phyloP scores from a whole-genome alignment of 257 asterid species.

The Capsicum baccatum region DNA sequence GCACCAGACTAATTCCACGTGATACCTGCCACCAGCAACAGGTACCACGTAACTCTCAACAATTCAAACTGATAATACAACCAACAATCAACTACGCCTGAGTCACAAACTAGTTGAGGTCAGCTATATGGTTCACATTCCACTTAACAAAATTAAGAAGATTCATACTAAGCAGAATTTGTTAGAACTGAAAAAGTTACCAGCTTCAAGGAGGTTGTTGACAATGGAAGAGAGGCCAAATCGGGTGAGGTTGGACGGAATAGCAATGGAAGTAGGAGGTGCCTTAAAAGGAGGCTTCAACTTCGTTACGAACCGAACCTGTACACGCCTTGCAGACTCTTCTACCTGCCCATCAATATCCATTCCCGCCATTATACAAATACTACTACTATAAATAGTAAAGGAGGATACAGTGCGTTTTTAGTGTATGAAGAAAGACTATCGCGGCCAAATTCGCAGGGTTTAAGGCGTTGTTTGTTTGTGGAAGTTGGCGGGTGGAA shows the following conservation, averaged over 20 bases:
- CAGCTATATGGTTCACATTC: background rate
- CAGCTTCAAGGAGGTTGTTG: slow-evolving; percentile 67
- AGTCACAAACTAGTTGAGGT: background rate
- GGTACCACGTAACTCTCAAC: no score
- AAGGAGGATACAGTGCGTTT: background rate
- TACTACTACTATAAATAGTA: no score
- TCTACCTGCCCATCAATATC: slow-evolving; percentile 54
- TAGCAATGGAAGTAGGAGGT: slow-evolving; percentile 64
- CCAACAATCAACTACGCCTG: background rate
- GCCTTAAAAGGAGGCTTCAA: slow-evolving; percentile 58
- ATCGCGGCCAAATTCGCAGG: slow-evolving; percentile 11
- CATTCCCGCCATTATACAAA: slow-evolving; percentile 37
- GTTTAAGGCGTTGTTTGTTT: slow-evolving; percentile 8
- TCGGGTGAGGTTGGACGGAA: slow-evolving; percentile 78
- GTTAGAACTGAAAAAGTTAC: slow-evolving; percentile 33
- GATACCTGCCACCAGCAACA: no score
- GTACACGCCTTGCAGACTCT: slow-evolving; percentile 58
- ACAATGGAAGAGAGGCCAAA: slow-evolving; percentile 69
- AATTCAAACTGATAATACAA: background rate
- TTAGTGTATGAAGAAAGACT: background rate
- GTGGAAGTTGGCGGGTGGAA: background rate
- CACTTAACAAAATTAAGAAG: background rate
- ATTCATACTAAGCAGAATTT: background rate
- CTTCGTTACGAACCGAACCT: slow-evolving; percentile 79
- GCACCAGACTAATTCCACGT: no score